Evolutionary conservation across 371 early-diverging fungal genomes (phyloP), one percentile per base, ranked within the genome.

Genomic region (Mucor velutinosus): DNA sequence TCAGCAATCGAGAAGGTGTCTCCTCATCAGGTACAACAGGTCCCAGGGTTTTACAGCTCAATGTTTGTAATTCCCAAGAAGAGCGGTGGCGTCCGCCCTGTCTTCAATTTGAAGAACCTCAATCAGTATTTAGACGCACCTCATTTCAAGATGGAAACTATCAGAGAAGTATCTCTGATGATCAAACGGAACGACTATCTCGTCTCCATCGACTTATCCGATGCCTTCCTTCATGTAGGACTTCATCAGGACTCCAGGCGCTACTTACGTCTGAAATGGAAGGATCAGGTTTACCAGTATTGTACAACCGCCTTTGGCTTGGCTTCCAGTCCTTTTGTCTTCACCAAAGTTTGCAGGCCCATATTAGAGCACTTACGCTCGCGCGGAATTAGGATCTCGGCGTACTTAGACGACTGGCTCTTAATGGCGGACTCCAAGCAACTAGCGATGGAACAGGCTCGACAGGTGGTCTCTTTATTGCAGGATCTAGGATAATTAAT

Each of bases 241-340:
- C 35, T 74, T 17, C 73, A 77, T 43, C 53, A 41, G 17, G 29
- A 21, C 2, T 72, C 68, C 10, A 61, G 71, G 3, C 56, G 62
- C 2, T 82, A 67, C 64, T 76, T 84, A 17, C 82, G 78, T 53
- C 82, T 84, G 59, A 41, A 65, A 23, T 86, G 81, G 76, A 68
- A 78, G 37, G 76, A 74, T 15, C 63, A 76, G 23, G 65, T 69
- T n/a, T 86, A 81, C 69, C 85, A 82, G 67, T 86, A 75, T 73
- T 66, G 67, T 8, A 75, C 77, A 0, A 62, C 78, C 27, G 75
- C 82, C 6, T 30, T 30, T 30, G 30, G 30, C 30, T 30, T 30
- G 30, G 30, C 30, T 6, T 30, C 30, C 30, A 1, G 84, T 86
- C 60, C 84, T 80, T 10, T 75, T 86, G 1, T 79, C 81, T 2